Base-by-base conservation (phyloP, 2,329 filamentous ascomycete genomes). In the Xylaria sp. region DNA sequence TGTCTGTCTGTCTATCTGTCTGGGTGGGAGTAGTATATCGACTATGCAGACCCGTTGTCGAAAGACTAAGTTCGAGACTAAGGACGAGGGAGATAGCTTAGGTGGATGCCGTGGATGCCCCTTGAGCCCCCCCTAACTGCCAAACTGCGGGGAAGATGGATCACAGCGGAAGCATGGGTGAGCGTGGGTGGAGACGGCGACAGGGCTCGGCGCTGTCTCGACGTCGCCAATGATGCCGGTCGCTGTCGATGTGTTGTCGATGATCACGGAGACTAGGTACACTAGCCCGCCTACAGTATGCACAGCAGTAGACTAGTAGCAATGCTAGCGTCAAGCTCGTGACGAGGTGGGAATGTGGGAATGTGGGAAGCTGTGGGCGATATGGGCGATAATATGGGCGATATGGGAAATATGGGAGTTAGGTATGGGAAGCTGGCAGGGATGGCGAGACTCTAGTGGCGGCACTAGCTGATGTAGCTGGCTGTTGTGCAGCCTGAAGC, bases 101-200 rank as follows among this genome's bases (percentile, higher is more conserved):
- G 66, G 70, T 68, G 61, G 70, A 58, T 70, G 64, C 63, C 28
- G 70, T 68, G 61, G 70, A 37, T 37, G 34, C 34, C 58, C 58
- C 46, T 18, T 20, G 67, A 62, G 62, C 56, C 54, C 59, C 39
- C 15, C 34, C 67, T 58, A 65, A 60, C 37, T 63, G 51, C 23
- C 62, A 66, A 62, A 70, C 55, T 71, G 70, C 70, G 70, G 70
- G 70, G 70, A 66, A 72, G 69, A 67, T 69, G 70, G 70, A 54
- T 61, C 65, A 66, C 56, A 37, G 63, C 65, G 62, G 65, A 54
- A 70, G 67, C 70, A 54, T 70, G 70, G 68, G 39, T 62, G 65
- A 28, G 66, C 52, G 39, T n/a, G 55, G 56, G 65, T 68, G 62
- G 68, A 56, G 70, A 52, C 18, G n/a, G 46, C 10, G 58, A 12